Evolutionary conservation across 2,329 filamentous ascomycete genomes (phyloP).

Genomic region (Bipolaris cookei): DNA sequence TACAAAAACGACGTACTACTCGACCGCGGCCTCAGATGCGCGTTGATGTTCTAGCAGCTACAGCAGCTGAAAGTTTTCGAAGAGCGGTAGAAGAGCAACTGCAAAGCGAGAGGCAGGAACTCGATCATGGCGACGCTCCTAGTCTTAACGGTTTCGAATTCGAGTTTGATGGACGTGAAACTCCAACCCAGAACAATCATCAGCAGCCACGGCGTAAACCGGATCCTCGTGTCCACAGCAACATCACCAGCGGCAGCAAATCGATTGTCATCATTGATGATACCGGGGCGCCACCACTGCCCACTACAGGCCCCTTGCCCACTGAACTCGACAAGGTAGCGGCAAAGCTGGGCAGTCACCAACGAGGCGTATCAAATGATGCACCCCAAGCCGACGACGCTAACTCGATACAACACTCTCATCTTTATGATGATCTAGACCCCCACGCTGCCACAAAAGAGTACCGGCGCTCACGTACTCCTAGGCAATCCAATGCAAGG

Average conservation of each 20-base stretch:
- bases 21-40: slow-evolving; percentile 60
- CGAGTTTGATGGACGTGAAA: slow-evolving; percentile 39
- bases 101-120: slow-evolving; percentile 38
- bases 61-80: slow-evolving; percentile 79
- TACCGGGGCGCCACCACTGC: slow-evolving; percentile 62
- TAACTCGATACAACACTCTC: slow-evolving; percentile 25
- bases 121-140: slow-evolving; percentile 23
- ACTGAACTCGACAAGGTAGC: slow-evolving; percentile 17
- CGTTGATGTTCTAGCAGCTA: slow-evolving; percentile 82
- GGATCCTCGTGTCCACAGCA: slow-evolving; percentile 55
- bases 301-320: slow-evolving; percentile 58
- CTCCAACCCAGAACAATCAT: slow-evolving; percentile 19
- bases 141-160: slow-evolving; percentile 45
- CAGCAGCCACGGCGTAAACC: slow-evolving; percentile 20
- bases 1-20: slow-evolving; percentile 42
- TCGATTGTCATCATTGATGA: slow-evolving; percentile 88
- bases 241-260: slow-evolving; percentile 80
- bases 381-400: slow-evolving; percentile 20
- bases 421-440: slow-evolving; percentile 27
- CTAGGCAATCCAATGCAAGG: slow-evolving; percentile 26
- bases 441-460: slow-evolving; percentile 19
- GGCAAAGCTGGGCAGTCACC: slow-evolving; percentile 5
- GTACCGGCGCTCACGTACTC: slow-evolving; percentile 27
- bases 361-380: slow-evolving; percentile 28
- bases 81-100: slow-evolving; percentile 71